A percentile compares a stretch with the other conserved stretches of the same genome.
Conservation (phyloP, 352 stramenopile genomes). For the Pythium brachiatum region DNA sequence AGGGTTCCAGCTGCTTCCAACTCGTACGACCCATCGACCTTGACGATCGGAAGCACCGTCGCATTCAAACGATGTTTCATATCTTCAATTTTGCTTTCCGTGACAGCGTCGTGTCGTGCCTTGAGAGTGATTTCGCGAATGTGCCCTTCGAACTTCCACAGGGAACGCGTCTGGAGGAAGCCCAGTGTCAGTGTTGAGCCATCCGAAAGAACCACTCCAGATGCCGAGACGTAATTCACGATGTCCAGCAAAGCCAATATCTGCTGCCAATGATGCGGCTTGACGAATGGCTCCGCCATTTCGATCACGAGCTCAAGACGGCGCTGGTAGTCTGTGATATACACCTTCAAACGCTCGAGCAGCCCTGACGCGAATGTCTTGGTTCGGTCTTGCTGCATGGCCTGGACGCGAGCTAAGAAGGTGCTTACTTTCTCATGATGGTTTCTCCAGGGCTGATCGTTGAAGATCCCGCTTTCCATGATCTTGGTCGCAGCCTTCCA, state of each 20-base stretch:
- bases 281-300: conserved; percentile 50
- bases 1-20: conserved; percentile 32
- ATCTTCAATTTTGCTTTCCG: conserved; percentile 48
- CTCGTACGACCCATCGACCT: conserved; percentile 44
- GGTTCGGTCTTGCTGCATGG: conserved; percentile 29
- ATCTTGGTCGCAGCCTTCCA: conserved; percentile 41
- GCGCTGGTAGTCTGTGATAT: conserved; percentile 40
- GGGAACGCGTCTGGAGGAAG: conserved; percentile 42
- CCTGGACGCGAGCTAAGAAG: conserved; percentile 37
- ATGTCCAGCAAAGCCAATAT: conserved; percentile 48
- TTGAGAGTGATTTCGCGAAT: conserved; percentile 59
- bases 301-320: conserved; percentile 50
- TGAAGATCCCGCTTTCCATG: conserved; percentile 73
- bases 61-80: conserved; percentile 56
- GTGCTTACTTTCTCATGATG: conserved; percentile 37
- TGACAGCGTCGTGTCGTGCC: conserved; percentile 50
- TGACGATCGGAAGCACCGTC: conserved; percentile 37
- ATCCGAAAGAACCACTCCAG: conserved; percentile 46
- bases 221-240: conserved; percentile 47
- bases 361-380: conserved; percentile 39
- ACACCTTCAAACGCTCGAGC: conserved; percentile 31
- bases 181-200: conserved; percentile 49
- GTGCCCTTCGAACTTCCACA: conserved; percentile 55
- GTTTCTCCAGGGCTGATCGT: conserved; percentile 50
- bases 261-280: conserved; percentile 61